Conservation (phyloP, 2,329 filamentous ascomycete genomes). For the Stromatinia cepivora region DNA sequence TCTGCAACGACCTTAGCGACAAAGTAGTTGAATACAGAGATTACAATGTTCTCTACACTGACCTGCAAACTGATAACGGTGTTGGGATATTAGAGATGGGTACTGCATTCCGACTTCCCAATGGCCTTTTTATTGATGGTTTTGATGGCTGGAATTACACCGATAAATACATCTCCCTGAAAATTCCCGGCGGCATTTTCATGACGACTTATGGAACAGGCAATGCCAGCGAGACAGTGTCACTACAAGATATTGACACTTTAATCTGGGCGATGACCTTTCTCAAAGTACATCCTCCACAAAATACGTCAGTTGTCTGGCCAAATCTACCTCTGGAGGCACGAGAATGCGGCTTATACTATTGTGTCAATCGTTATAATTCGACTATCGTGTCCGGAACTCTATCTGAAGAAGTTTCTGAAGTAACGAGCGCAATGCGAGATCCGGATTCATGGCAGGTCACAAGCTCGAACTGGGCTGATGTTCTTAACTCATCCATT, state of each 20-base stretch:
- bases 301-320: neutral
- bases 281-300: conserved; percentile 6
- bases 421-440: conserved; percentile 2
- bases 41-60: conserved; percentile 5
- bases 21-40: conserved; percentile 7
- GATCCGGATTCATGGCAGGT: conserved; percentile 16
- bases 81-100: neutral
- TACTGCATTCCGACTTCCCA: conserved; percentile 9
- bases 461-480: conserved; percentile 9
- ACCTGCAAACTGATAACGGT: neutral
- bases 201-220: conserved; percentile 11
- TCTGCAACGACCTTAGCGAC: conserved; percentile 13
- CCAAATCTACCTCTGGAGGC: conserved; percentile 1
- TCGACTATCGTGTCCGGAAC: neutral
- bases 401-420: conserved; percentile 3
- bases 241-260: conserved; percentile 4
- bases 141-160: conserved; percentile 16
- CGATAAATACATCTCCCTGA: neutral
- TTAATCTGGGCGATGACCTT: conserved; percentile 13
- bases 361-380: conserved; percentile 10
- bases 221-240: conserved; percentile 12
- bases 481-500: conserved; percentile 9
- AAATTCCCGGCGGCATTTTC: conserved; percentile 6
- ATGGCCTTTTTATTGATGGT: conserved; percentile 9
- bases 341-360: conserved; percentile 13